Evolutionary conservation across 2,329 filamentous ascomycete species (phyloP).

Genomic region (Verticillium tricorpus): DNA sequence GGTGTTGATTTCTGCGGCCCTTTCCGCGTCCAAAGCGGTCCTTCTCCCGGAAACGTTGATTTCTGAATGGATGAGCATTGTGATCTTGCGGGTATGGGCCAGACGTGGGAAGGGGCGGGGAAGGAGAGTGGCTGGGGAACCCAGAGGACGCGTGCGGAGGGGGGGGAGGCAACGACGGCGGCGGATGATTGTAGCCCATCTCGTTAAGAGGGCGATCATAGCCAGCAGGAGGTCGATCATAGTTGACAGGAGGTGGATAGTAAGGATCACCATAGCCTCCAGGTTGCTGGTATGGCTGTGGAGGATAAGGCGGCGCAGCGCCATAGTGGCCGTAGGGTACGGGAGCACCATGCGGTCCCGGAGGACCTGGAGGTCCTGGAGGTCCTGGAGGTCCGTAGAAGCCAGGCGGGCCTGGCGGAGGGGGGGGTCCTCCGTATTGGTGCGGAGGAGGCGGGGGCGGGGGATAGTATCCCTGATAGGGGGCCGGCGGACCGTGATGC

Average conservation of each 20-base stretch:
- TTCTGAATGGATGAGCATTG: background rate
- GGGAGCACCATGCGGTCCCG: constrained; percentile 5
- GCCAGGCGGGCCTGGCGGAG: background rate
- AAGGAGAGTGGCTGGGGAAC: background rate
- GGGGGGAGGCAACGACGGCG: background rate
- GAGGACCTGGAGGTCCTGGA: constrained; percentile 1
- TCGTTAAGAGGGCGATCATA: background rate
- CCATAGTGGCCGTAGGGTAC: constrained; percentile 12
- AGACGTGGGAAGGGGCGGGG: background rate
- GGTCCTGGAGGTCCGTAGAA: background rate
- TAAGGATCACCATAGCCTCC: background rate
- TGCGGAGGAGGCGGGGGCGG: background rate
- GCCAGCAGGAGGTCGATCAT: background rate
- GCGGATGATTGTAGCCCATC: constrained; percentile 10
- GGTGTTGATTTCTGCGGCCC: background rate
- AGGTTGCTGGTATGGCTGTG: background rate
- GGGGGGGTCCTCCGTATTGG: background rate
- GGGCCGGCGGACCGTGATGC: constrained; percentile 3
- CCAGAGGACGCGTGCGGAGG: background rate
- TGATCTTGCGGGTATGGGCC: background rate
- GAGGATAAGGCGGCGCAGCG: background rate
- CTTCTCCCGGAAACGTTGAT: background rate
- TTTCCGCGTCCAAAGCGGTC: background rate
- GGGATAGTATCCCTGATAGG: background rate
- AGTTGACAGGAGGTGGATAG: background rate